Conservation (phyloP, 2,329 filamentous ascomycete species). For the Zelopaecilomyces penicillatus region DNA sequence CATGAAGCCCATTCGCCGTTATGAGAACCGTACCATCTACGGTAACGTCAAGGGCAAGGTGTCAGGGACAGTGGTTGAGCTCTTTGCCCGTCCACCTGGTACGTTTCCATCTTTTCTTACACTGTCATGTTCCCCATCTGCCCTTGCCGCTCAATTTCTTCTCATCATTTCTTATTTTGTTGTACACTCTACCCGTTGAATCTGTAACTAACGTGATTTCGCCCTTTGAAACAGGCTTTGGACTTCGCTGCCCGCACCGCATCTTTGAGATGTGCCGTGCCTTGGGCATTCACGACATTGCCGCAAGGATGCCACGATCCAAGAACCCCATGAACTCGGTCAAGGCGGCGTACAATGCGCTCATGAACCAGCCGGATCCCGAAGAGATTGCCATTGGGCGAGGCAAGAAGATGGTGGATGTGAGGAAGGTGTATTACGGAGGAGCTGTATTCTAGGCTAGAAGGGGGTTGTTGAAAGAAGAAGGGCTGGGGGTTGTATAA, state of each 20-base stretch:
- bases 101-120: constrained; percentile 25
- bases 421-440: constrained; percentile 94
- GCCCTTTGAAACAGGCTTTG: constrained; percentile 59
- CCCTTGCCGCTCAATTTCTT: background rate
- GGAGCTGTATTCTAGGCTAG: constrained; percentile 57
- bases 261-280: constrained; percentile 92
- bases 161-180: background rate
- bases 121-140: background rate
- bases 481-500: background rate
- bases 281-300: constrained; percentile 78
- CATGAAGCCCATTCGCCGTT: constrained; percentile 85
- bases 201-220: constrained; percentile 5
- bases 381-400: constrained; percentile 82
- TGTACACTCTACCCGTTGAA: background rate
- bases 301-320: constrained; percentile 73
- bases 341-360: constrained; percentile 78
- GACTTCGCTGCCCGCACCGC: constrained; percentile 79
- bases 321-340: constrained; percentile 97
- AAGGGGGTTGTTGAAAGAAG: background rate
- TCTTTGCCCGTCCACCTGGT: constrained; percentile 84
- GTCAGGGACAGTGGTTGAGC: constrained; percentile 74
- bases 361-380: constrained; percentile 76
- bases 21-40: constrained; percentile 87
- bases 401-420: constrained; percentile 93
- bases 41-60: constrained; percentile 79